A percentile compares a stretch with the other conserved stretches of the same genome.
Conservation (phyloP, 305 asterid genomes). For the Fraxinus platypoda region DNA sequence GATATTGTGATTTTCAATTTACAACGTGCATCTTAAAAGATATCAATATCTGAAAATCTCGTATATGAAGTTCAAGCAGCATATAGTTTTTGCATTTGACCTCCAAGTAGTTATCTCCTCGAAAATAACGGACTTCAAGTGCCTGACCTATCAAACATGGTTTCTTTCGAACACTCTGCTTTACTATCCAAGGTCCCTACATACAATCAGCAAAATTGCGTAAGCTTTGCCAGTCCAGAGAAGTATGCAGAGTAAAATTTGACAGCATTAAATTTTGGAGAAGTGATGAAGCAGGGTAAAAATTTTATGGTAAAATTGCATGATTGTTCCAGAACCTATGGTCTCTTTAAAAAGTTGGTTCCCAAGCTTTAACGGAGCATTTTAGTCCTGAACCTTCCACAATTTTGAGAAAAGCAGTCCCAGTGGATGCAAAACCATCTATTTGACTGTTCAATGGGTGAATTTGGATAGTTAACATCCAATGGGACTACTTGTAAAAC, state of each 20-base stretch:
- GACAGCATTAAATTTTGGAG: background rate
- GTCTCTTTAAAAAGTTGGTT: background rate
- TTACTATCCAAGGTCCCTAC: conserved; percentile 71
- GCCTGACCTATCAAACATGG: conserved; percentile 78
- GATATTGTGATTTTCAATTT: background rate
- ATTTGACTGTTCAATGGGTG: background rate
- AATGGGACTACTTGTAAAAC: background rate
- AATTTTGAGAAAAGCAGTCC: background rate
- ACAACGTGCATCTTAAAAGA: background rate
- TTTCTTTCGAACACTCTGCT: conserved; percentile 80
- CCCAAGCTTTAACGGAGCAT: background rate
- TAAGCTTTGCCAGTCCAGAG: background rate
- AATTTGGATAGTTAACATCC: background rate
- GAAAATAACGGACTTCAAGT: conserved; percentile 58
- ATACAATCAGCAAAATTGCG: background rate
- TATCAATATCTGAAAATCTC: background rate
- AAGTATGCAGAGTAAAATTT: background rate
- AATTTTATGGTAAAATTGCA: background rate
- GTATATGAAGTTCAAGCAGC: background rate
- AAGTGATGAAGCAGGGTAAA: background rate
- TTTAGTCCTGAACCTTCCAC: background rate
- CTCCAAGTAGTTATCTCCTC: conserved; percentile 75
- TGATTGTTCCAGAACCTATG: background rate
- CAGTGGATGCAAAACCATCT: background rate
- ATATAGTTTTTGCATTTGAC: conserved; percentile 27